phyloP scores from a whole-genome alignment of 805 yeast species.

The Yarrowia sp. region DNA sequence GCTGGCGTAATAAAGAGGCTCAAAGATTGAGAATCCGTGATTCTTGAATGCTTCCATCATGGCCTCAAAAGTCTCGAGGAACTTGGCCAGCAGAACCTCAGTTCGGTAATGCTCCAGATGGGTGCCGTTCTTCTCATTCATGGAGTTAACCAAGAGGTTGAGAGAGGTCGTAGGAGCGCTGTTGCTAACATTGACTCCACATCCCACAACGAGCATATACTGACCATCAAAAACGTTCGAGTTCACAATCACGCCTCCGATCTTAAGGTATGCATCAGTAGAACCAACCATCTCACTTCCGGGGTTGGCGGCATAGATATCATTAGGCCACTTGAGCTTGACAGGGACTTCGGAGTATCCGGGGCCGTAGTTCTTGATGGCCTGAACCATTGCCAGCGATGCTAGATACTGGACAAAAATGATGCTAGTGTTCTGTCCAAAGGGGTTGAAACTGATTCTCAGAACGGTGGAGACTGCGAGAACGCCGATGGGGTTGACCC shows the following conservation, averaged over 20 bases:
- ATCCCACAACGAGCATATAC: conserved; percentile 73
- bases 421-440: conserved; percentile 42
- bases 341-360: conserved; percentile 77
- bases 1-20: conserved; percentile 66
- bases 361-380: conserved; percentile 55
- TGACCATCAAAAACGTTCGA: conserved; percentile 60
- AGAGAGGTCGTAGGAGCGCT: conserved; percentile 91
- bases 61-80: conserved; percentile 61
- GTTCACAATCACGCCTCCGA: conserved; percentile 82
- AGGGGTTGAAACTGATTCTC: conserved; percentile 49
- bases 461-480: conserved; percentile 74
- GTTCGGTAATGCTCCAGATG: conserved; percentile 46
- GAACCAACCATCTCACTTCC: conserved; percentile 26
- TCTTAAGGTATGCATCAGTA: conserved; percentile 51
- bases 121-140: conserved; percentile 47
- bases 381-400: conserved; percentile 77
- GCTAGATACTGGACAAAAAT: conserved; percentile 85
- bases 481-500: conserved; percentile 95
- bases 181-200: conserved; percentile 80
- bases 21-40: conserved; percentile 65
- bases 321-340: conserved; percentile 95
- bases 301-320: conserved; percentile 72
- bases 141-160: conserved; percentile 59
- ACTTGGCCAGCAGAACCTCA: conserved; percentile 61
- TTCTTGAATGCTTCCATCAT: conserved; percentile 51